Evolutionary conservation across 2,329 filamentous ascomycete species (phyloP), one percentile per base, ranked within the genome.

Genomic region (Phyllosticta paracitricarpa): DNA sequence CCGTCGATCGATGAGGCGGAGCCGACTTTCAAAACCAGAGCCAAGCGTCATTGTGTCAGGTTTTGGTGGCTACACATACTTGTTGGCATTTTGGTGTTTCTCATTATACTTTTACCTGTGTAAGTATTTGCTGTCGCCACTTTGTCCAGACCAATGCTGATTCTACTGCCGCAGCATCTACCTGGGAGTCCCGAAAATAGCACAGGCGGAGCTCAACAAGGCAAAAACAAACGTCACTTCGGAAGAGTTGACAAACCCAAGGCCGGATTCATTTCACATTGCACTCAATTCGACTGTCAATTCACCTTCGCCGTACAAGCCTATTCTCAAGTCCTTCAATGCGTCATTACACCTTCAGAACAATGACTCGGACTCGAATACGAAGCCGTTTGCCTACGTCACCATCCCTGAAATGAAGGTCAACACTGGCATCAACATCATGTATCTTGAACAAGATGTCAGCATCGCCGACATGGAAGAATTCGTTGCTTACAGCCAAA

Each of bases 31-130:
- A 59, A 59, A 7, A 24, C 51, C 9, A 69, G 65, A 59, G 26
- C 61, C 48, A 68, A 65, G 54, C 60, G 62, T 7, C 67, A 70
- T 56, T 67, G 66, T 58, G 61, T 57, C 33, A 66, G 63, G 24
- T 85, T 81, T 66, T 87, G 84, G 85, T 87, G 84, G 84, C 67
- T 78, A 64, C 78, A 85, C 66, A 70, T 86, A 62, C 73, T 87
- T 62, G 69, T 77, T 17, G 70, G 84, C 58, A 68, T 80, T 61
- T 65, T 78, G 63, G 71, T 84, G 54, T 70, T 81, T 53, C 76
- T 84, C 35, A 71, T 88, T 14, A 75, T 84, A 48, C 79, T 88
- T 19, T 76, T 82, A 51, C 74, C 85, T 51, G 71, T 87, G 84
- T 87, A 76, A 81, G 83, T 80, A 24, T n/a, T 3, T 3, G 14